phyloP scores from a whole-genome alignment of 257 asterid genomes.

The Vinca minor region DNA sequence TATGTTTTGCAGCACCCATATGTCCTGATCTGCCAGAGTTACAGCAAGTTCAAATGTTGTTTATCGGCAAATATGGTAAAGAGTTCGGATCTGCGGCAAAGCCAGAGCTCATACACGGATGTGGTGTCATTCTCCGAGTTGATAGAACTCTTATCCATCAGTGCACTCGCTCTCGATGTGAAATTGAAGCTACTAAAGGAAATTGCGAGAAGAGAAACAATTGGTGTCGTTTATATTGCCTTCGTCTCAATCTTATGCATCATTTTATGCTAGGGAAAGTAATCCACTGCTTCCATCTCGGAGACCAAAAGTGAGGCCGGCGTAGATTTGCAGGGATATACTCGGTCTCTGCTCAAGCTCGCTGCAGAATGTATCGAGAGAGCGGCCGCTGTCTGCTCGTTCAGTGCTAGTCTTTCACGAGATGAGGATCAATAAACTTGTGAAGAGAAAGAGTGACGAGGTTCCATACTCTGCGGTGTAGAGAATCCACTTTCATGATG shows the following conservation, averaged over 20 bases:
- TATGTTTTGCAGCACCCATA: too few species aligned
- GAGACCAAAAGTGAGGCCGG: slow-evolving; percentile 24
- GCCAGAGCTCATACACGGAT: slow-evolving; percentile 92
- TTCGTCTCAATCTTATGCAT: too few species aligned
- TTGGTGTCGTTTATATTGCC: too few species aligned
- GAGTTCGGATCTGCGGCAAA: slow-evolving; percentile 77
- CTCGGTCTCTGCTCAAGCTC: too few species aligned
- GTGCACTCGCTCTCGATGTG: slow-evolving; percentile 71
- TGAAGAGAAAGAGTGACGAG: slow-evolving; percentile 33
- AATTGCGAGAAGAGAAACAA: too few species aligned
- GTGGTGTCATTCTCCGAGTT: slow-evolving; percentile 97
- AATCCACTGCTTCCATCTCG: slow-evolving; percentile 18
- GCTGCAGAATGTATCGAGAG: slow-evolving; percentile 83
- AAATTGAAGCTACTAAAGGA: too few species aligned
- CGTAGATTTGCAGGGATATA: slow-evolving; percentile 64
- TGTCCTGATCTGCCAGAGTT: too few species aligned
- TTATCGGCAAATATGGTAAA: slow-evolving; percentile 83
- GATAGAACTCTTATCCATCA: slow-evolving; percentile 73
- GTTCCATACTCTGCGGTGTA: slow-evolving; percentile 17
- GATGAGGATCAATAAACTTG: slow-evolving; percentile 58
- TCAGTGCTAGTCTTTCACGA: slow-evolving; percentile 81
- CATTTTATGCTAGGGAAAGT: slow-evolving; percentile 20
- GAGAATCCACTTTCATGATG: slow-evolving; percentile 52
- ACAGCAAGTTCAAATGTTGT: too few species aligned
- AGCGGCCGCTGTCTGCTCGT: slow-evolving; percentile 90